phyloP scores from a whole-genome alignment of 768 basidiomycete species.

The Pleurotus salmoneostramineus region DNA sequence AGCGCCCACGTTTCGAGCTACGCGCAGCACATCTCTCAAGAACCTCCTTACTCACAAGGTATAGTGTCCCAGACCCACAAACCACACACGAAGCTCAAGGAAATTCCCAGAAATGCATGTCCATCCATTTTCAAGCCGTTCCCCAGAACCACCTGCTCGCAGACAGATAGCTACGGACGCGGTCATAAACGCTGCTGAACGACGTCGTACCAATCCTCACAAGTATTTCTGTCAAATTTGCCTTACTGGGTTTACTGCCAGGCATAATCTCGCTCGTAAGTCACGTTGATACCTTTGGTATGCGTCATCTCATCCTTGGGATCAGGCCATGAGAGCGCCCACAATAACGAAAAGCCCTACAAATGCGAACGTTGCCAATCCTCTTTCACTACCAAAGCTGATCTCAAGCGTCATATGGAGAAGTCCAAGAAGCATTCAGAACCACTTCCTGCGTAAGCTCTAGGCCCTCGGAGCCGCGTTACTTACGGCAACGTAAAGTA shows the following conservation, averaged over 20 bases:
- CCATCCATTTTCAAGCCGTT: too few species aligned
- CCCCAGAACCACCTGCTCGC: not conserved
- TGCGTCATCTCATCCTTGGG: not conserved
- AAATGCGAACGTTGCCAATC: not conserved
- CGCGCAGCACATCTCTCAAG: too few species aligned
- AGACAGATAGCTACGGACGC: not conserved
- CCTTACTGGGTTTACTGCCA: not conserved
- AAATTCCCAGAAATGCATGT: too few species aligned
- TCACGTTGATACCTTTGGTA: not conserved
- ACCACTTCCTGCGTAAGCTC: not conserved
- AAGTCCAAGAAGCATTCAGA: slow-evolving; percentile 3
- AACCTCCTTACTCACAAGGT: too few species aligned
- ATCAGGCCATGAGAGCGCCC: not conserved
- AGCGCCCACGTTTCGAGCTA: too few species aligned
- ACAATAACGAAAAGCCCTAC: not conserved
- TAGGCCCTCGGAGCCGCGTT: not conserved
- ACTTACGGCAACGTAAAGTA: too few species aligned
- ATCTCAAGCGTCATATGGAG: not conserved
- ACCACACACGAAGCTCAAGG: too few species aligned
- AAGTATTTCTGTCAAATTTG: slow-evolving; percentile 1
- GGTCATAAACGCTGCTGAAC: not conserved
- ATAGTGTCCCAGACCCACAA: too few species aligned
- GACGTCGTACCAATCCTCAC: not conserved
- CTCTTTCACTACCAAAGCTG: slow-evolving; percentile 1
- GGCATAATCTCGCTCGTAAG: not conserved